phyloP scores from a whole-genome alignment of 305 asterid genomes.

The Rubia peregrina region DNA sequence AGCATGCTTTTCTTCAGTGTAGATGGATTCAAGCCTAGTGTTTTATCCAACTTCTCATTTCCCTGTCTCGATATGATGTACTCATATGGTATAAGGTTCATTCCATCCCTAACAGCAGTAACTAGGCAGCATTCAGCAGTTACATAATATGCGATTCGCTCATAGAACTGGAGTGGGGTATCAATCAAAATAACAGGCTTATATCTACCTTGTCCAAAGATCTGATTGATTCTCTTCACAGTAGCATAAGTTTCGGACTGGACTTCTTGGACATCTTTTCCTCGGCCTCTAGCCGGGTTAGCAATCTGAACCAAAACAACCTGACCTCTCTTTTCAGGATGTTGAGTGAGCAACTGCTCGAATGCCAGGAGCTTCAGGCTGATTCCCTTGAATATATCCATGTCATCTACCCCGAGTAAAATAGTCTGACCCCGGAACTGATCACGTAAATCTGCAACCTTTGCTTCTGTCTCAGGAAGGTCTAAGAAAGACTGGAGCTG shows the following conservation, averaged over 20 bases:
- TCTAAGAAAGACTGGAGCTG: conserved; percentile 61
- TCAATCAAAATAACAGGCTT: conserved; percentile 70
- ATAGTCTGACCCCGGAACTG: conserved; percentile 47
- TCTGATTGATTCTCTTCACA: conserved; percentile 52
- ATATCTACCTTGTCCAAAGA: conserved; percentile 54
- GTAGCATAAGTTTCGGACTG: conserved; percentile 59
- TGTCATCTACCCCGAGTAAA: conserved; percentile 84
- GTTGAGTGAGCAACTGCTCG: conserved; percentile 63
- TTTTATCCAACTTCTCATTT: conserved; percentile 45
- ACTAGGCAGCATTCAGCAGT: conserved; percentile 79
- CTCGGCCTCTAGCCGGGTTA: conserved; percentile 84
- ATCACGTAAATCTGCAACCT: conserved; percentile 47
- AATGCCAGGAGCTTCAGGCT: conserved; percentile 79
- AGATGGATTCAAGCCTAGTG: conserved; percentile 43
- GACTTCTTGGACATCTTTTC: conserved; percentile 77
- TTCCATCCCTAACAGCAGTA: conserved; percentile 86
- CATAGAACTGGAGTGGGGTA: conserved; percentile 56
- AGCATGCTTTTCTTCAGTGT: conserved; percentile 71
- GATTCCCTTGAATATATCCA: conserved; percentile 89
- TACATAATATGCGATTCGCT: conserved; percentile 67
- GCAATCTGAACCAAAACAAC: conserved; percentile 77
- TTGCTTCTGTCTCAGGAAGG: conserved; percentile 58
- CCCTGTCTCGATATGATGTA: conserved; percentile 76
- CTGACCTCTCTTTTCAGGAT: conserved; percentile 59
- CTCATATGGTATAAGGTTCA: conserved; percentile 86